Evolutionary conservation across 768 basidiomycete genomes (phyloP).

Genomic region (Trametopsis cervina): DNA sequence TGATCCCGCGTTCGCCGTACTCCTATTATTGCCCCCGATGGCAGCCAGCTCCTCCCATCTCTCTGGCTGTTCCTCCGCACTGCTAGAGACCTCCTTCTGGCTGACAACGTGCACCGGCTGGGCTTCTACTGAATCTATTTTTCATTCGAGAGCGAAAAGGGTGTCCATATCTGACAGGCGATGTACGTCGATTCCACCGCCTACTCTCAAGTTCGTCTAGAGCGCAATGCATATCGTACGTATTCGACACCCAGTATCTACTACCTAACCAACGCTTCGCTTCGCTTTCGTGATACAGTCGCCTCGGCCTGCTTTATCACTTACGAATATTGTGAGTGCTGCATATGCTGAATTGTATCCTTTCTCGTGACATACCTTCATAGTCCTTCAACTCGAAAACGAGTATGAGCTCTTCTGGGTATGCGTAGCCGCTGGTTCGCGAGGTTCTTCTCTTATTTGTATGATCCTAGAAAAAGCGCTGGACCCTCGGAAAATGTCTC

Average conservation of each 20-base stretch:
- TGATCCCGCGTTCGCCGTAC: too few relatives aligned
- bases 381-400: slow-evolving; percentile 1
- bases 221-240: slow-evolving; percentile 3
- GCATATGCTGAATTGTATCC: not conserved
- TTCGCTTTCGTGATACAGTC: not conserved
- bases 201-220: not conserved
- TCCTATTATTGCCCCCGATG: too few relatives aligned
- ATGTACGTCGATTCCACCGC: not conserved
- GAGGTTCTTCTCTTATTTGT: not conserved
- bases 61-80: too few relatives aligned
- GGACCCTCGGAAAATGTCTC: slow-evolving; percentile 28
- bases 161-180: not conserved
- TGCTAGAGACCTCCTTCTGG: too few relatives aligned
- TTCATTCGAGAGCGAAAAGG: not conserved
- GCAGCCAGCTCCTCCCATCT: too few relatives aligned
- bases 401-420: slow-evolving; percentile 11
- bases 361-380: not conserved
- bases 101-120: too few relatives aligned
- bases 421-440: not conserved
- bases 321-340: slow-evolving; percentile 9
- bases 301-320: slow-evolving; percentile 1
- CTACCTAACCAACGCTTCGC: not conserved
- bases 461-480: slow-evolving; percentile 18
- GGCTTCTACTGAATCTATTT: too few relatives aligned
- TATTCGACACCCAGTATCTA: not conserved